Evolutionary conservation across 2,329 filamentous ascomycete species (phyloP), one percentile per base, ranked within the genome.

Genomic region (Aureobasidium vineae): DNA sequence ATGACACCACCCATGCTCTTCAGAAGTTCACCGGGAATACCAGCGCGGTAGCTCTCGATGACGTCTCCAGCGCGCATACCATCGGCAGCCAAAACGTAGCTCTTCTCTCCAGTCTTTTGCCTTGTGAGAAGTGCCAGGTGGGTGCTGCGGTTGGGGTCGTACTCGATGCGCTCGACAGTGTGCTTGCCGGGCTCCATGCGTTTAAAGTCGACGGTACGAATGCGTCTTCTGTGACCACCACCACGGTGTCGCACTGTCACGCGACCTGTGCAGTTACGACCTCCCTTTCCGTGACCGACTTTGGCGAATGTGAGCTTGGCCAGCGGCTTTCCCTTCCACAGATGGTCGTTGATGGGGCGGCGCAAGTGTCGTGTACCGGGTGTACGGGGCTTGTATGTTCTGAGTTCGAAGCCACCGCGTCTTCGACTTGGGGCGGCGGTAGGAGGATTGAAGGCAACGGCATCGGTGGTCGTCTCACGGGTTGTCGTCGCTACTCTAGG

Each of bases 81-180:
- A 72, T 99, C 95, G 0, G 95, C 87, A n/a, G 95, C 95, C 67
- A 99, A 83, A 70, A 99, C 96, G 78, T 99, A 99, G 70, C 88
- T 91, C 79, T 95, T 88, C 71, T 84, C 85, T 15, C 87, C 85
- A 0, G 90, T 94, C 56, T 86, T 84, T 70, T 92, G 82, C 72
- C 90, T 88, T 59, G 87, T 92, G 56, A 97, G 75, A 66, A 99
- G 84, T 6, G 95, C 95, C 77, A 99, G 93, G 76, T 99, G 95
- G 16, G 94, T 92, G 73, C 88, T 96, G 61, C 95, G 89, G 70
- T 92, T 92, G 0, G 95, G 95, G 73, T 99, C 96, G 77, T 98
- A 93, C 78, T 99, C 95, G 74, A 99, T 95, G 68, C 95, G 87
- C 76, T 98, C 93, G 65, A 99, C 94, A 19, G 88, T 79, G 73